A percentile compares a stretch with the other conserved stretches of the same genome.
These are phyloP conservation scores for Tetrapisispora taiwanensis DNA, from an alignment of 805 yeast species.

Conservation along the genomic window DNA sequence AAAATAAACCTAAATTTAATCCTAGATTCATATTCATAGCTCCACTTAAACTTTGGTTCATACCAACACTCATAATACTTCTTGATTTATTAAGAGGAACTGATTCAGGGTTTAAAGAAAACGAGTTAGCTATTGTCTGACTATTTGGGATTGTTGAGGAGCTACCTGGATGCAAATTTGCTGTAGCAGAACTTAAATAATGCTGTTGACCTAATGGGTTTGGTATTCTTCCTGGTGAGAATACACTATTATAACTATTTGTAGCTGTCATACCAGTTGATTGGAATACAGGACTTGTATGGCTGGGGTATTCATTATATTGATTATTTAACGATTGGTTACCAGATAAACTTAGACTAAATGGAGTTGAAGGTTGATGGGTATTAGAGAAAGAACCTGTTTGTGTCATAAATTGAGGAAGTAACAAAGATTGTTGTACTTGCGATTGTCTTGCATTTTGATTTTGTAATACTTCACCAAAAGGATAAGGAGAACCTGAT, in stretches of 20 bases:
- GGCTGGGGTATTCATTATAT: conserved; percentile 1
- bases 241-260: conserved; percentile 5
- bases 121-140: not conserved
- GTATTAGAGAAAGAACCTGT: not conserved
- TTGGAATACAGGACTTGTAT: conserved; percentile 5
- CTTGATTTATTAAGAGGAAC: conserved; percentile 10
- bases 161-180: conserved; percentile 2
- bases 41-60: conserved; percentile 3
- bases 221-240: conserved; percentile 9
- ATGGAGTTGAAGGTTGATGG: not conserved
- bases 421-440: conserved; percentile 1
- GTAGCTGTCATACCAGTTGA: conserved; percentile 9
- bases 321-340: not conserved
- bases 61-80: conserved; percentile 3
- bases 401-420: conserved; percentile 5
- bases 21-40: not conserved
- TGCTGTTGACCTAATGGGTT: conserved; percentile 2
- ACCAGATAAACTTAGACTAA: not conserved
- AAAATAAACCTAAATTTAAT: conserved; percentile 13
- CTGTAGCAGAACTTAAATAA: not conserved
- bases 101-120: conserved; percentile 3
- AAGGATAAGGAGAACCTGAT: not conserved
- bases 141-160: conserved; percentile 4
- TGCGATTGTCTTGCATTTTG: conserved; percentile 3
- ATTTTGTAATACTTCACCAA: not conserved